Base-by-base conservation (phyloP, 805 yeast species). In the Scheffersomyces spartinae region DNA sequence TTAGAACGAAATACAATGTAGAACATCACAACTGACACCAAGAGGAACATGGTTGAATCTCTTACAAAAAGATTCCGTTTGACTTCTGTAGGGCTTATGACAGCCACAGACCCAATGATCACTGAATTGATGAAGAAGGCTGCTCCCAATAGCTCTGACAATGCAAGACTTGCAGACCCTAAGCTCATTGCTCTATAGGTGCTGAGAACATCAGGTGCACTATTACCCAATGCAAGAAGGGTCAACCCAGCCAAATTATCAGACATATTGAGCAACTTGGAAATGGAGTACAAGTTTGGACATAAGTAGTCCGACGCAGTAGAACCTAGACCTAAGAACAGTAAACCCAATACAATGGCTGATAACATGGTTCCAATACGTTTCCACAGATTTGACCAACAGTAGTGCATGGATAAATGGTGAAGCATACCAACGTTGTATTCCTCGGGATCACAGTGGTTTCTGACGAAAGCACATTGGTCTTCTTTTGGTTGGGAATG, bases 241-340 rank as follows among this genome's bases (percentile, higher is more conserved):
- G 66, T 61, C 27, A 61, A 41, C 2, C 68, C 68, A 2, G 66
- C 63, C 23, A 61, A 35, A 31, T 55, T 55, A 23, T 61, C 65
- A 9, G 58, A 49, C 7, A 61, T 32, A 13, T 49, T 37, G 11
- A 61, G 35, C 17, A 45, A 37, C 29, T 50, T 50, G 19, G 68
- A 59, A 9, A 61, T 52, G 21, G 57, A 44, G 35, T 56, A 49
- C 9, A 61, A 33, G 35, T 58, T 61, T 7, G 64, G 63, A 26
- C 65, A 56, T 15, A 61, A 35, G 30, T 42, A 57, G 24, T 56
- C 61, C 8, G 61, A 52, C 4, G 68, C 65, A 2, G 64, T 54
- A 14, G 45, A 31, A 2, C 63, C 66, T 13, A 61, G 42, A 2
- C 52, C 42, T 7, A 50, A 30, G 26, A 61, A 61, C 17, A 45